phyloP scores from a whole-genome alignment of 495 filamentous ascomycete genomes.

The Polyplosphaeria fusca region DNA sequence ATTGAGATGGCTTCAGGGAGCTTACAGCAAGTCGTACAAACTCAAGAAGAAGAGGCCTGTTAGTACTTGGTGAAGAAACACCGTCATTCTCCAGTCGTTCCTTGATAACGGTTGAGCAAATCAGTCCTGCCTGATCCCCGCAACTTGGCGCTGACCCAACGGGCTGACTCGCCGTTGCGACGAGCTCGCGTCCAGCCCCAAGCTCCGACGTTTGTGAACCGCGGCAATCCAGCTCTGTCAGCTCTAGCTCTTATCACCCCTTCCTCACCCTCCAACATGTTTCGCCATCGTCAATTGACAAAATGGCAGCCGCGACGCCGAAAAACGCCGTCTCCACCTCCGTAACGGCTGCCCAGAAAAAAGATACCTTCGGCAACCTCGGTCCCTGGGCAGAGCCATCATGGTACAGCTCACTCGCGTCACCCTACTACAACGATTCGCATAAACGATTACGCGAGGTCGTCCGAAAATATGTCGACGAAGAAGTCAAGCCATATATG shows the following conservation, averaged over 20 bases:
- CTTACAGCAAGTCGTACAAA: no score
- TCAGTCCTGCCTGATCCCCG: no score
- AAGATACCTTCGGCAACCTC: constrained; percentile 37
- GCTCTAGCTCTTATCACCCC: background rate
- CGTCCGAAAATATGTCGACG: constrained; percentile 37
- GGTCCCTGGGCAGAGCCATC: constrained; percentile 42
- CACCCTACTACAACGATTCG: constrained; percentile 42
- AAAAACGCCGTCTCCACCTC: constrained; percentile 7
- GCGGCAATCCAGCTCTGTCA: constrained; percentile 3
- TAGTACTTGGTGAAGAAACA: no score
- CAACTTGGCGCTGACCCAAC: no score
- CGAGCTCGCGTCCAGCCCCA: no score
- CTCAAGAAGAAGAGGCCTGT: no score
- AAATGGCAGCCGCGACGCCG: constrained; percentile 3
- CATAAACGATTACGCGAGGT: constrained; percentile 36
- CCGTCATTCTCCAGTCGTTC: no score
- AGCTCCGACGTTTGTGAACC: no score
- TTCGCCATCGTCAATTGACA: background rate
- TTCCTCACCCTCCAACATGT: background rate
- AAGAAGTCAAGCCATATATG: constrained; percentile 38
- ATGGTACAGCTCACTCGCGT: constrained; percentile 39
- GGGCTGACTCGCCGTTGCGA: no score
- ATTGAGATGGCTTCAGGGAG: no score
- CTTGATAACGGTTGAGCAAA: no score
- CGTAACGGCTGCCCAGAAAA: constrained; percentile 17